These are phyloP conservation scores for Truncatella angustata DNA, from an alignment of 2,329 filamentous ascomycete genomes.

Conservation along the genomic window DNA sequence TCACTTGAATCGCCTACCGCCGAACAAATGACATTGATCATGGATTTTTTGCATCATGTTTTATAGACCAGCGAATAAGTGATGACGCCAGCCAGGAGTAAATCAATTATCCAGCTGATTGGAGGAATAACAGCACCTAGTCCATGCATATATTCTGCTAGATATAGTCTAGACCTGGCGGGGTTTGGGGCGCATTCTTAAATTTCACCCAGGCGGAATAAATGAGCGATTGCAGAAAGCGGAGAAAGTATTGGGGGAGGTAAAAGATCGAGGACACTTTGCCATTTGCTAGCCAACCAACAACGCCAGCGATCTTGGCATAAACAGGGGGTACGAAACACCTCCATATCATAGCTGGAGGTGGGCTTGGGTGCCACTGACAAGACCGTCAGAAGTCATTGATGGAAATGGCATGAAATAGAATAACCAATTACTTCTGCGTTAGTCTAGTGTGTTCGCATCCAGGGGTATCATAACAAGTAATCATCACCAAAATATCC, in stretches of 20 bases:
- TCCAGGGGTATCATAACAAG: not conserved
- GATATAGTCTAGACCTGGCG: not conserved
- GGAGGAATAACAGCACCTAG: conserved; percentile 8
- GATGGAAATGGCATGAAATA: too few relatives aligned
- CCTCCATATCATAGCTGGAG: too few relatives aligned
- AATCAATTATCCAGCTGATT: not conserved
- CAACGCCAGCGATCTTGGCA: too few relatives aligned
- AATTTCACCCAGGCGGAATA: not conserved
- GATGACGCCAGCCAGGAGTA: not conserved
- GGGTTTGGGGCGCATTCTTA: not conserved
- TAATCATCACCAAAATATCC: not conserved
- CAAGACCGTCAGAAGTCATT: too few relatives aligned
- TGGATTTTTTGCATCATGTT: not conserved
- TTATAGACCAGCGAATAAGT: not conserved
- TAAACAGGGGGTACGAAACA: too few relatives aligned
- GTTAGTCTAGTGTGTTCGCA: not conserved
- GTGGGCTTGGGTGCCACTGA: too few relatives aligned
- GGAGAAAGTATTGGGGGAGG: not conserved
- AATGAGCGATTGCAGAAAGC: conserved; percentile 2
- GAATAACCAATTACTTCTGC: not conserved
- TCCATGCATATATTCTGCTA: not conserved
- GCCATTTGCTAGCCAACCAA: too few relatives aligned
- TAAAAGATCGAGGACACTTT: too few relatives aligned
- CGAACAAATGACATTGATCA: too few relatives aligned
- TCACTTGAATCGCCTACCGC: too few relatives aligned